Evolutionary conservation across 805 yeast species (phyloP).

Genomic region (Scheffersomyces stipitis): DNA sequence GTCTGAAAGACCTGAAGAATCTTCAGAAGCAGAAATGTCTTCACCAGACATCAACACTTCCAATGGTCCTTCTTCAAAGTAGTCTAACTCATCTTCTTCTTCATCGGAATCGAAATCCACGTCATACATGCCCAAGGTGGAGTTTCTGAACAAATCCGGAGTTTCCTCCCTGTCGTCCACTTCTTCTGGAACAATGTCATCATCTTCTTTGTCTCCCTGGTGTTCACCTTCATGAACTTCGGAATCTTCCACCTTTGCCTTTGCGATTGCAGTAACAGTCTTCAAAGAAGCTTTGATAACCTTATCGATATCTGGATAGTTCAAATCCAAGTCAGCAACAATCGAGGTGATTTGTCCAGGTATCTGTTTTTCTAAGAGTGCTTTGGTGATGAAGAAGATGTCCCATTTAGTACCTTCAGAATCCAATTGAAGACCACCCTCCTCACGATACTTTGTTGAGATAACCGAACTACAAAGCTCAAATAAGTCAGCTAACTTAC

Average conservation of each 20-base stretch:
- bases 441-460: conserved; percentile 42
- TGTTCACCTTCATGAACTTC: conserved; percentile 52
- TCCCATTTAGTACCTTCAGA: conserved; percentile 54
- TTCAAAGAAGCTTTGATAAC: conserved; percentile 59
- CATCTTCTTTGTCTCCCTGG: conserved; percentile 53
- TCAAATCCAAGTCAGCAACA: conserved; percentile 67
- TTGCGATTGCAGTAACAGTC: conserved; percentile 57
- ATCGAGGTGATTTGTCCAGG: conserved; percentile 57
- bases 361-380: conserved; percentile 66
- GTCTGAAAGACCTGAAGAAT: conserved; percentile 22
- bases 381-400: conserved; percentile 59
- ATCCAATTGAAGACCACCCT: conserved; percentile 46
- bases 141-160: conserved; percentile 81
- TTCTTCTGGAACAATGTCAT: conserved; percentile 38
- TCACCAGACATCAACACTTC: conserved; percentile 42
- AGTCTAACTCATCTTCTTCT: conserved; percentile 52
- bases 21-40: conserved; percentile 26
- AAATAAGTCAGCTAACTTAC: conserved; percentile 53
- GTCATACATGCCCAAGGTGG: conserved; percentile 93
- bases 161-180: conserved; percentile 69
- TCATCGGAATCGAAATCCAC: conserved; percentile 69
- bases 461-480: conserved; percentile 47
- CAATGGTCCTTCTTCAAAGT: conserved; percentile 29
- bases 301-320: conserved; percentile 63
- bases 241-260: conserved; percentile 55